Percentiles rank a stretch among this genome's conserved stretches.
Conservation (phyloP, 179 eudicot genomes). For the Silene noctiflora region DNA sequence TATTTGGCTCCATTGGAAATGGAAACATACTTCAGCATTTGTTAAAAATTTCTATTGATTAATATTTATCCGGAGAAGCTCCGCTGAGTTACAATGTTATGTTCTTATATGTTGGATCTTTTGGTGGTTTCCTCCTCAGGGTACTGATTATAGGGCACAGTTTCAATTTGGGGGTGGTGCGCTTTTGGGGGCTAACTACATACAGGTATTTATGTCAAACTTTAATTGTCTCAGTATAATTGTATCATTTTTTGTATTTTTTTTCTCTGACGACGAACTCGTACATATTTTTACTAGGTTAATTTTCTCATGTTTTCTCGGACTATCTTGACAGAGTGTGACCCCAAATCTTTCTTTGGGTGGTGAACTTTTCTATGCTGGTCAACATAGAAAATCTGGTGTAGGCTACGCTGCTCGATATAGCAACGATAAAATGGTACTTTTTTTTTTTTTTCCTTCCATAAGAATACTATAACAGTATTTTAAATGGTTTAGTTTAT, state of each 20-base stretch:
- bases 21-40: too few species aligned
- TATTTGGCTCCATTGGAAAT: too few species aligned
- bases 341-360: slow-evolving; percentile 84
- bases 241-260: not conserved
- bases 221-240: not conserved
- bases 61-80: not conserved
- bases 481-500: not conserved
- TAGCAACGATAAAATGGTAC: slow-evolving; percentile 80
- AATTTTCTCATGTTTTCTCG: not conserved
- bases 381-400: slow-evolving; percentile 93
- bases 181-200: slow-evolving; percentile 78
- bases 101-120: not conserved
- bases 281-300: not conserved
- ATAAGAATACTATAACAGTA: not conserved
- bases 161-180: slow-evolving; percentile 84
- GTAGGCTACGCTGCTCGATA: slow-evolving; percentile 87
- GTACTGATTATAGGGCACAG: slow-evolving; percentile 80
- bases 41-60: not conserved
- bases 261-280: not conserved
- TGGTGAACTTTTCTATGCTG: slow-evolving; percentile 94
- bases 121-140: slow-evolving; percentile 39
- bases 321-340: slow-evolving; percentile 58
- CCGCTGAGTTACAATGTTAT: not conserved
- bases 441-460: slow-evolving; percentile 5
- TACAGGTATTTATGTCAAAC: slow-evolving; percentile 53